phyloP scores from a whole-genome alignment of 2,329 filamentous ascomycete genomes.

The Fusarium burgessii region DNA sequence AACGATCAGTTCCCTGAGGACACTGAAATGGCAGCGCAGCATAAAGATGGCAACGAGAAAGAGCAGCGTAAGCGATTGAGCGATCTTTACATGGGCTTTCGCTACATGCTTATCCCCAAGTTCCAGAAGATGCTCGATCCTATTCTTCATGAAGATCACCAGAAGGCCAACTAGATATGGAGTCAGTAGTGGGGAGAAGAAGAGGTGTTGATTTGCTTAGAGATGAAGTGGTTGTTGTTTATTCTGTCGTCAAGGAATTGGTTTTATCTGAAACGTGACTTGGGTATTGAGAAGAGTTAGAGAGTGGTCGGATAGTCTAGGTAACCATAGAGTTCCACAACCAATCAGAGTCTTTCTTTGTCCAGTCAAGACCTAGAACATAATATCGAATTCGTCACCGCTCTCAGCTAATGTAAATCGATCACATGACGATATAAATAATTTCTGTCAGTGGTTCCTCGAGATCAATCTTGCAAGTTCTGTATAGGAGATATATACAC shows the following conservation, averaged over 20 bases:
- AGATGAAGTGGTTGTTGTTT: no score
- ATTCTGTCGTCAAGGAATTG: not conserved
- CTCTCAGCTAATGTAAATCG: not conserved
- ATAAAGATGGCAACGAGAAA: conserved; percentile 2
- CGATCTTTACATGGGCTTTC: conserved; percentile 11
- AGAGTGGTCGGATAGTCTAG: not conserved
- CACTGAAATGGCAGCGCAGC: conserved; percentile 1
- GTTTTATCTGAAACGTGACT: not conserved
- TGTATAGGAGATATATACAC: not conserved
- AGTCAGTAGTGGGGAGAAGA: not conserved
- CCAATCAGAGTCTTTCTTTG: conserved; percentile 7
- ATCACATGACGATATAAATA: not conserved
- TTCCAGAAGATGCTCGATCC: conserved; percentile 11
- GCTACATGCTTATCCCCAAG: conserved; percentile 17
- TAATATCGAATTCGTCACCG: not conserved
- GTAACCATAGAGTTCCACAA: not conserved
- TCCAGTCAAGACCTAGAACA: not conserved
- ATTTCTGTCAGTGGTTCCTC: not conserved
- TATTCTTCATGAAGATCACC: not conserved
- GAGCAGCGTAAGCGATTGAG: conserved; percentile 16
- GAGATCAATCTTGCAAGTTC: not conserved
- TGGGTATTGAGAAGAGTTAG: not conserved
- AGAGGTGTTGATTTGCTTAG: not conserved
- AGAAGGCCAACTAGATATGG: not conserved
- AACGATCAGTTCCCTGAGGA: not conserved